A percentile compares a stretch with the other conserved stretches of the same genome.
phyloP scores from a whole-genome alignment of 225 moss, liverwort and hornwort genomes.

The Bryum argenteum region DNA sequence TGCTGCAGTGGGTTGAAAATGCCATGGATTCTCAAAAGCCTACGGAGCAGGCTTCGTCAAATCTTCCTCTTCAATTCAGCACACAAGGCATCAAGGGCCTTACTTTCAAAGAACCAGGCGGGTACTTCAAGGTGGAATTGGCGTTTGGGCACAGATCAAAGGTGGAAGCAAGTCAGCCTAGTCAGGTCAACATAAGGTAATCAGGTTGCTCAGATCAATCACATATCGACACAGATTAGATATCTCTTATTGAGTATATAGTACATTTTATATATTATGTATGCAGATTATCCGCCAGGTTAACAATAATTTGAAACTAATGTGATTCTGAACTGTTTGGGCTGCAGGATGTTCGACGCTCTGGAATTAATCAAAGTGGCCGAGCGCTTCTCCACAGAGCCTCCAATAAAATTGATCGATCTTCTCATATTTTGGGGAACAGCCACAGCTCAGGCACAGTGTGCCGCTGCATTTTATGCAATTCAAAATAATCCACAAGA shows the following conservation, averaged over 20 bases:
- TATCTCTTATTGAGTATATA: too few relatives aligned
- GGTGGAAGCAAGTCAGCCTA: background rate
- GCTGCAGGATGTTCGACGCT: background rate
- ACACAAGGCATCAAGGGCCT: background rate
- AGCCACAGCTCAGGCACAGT: conserved; percentile 21
- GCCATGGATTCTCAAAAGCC: background rate
- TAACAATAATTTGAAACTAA: conserved; percentile 1
- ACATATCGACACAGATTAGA: too few relatives aligned
- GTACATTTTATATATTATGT: too few relatives aligned
- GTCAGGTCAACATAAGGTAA: conserved; percentile 7
- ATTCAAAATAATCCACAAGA: background rate
- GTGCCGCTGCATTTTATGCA: conserved; percentile 1
- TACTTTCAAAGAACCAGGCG: background rate
- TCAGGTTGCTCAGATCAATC: background rate
- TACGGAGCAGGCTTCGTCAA: background rate
- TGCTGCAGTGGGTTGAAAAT: background rate
- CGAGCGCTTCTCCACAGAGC: conserved; percentile 22
- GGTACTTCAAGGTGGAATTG: background rate
- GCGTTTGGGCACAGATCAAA: background rate
- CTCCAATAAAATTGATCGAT: conserved; percentile 6
- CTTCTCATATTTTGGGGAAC: conserved; percentile 22
- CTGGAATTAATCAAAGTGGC: background rate
- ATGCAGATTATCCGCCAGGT: background rate
- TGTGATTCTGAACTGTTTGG: background rate
- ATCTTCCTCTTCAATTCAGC: conserved; percentile 23